Evolutionary conservation across 148 eudicot species (phyloP).

Genomic region (Silene uniflora): DNA sequence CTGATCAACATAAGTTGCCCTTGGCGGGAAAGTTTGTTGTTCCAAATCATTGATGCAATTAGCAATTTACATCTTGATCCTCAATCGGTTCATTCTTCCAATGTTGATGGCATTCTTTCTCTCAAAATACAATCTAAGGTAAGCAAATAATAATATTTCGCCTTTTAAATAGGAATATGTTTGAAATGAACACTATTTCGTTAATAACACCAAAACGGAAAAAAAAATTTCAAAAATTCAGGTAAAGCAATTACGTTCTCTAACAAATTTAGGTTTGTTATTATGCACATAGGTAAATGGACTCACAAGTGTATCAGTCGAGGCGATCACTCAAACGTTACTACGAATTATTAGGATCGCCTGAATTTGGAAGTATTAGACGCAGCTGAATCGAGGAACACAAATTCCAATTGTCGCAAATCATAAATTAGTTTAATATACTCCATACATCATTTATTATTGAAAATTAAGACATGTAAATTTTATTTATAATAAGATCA

Average conservation of each 20-base stretch:
- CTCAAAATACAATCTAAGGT: conserved; percentile 59
- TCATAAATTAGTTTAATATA: too few relatives aligned
- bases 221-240: too few relatives aligned
- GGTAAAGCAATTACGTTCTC: too few relatives aligned
- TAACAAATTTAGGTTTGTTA: not conserved
- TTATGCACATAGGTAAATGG: conserved; percentile 44
- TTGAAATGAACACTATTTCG: too few relatives aligned
- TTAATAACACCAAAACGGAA: too few relatives aligned
- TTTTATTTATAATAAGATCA: too few relatives aligned
- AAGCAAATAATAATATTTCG: not conserved
- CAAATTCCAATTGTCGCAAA: too few relatives aligned
- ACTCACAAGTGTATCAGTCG: conserved; percentile 29
- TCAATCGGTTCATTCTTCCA: conserved; percentile 59
- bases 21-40: conserved; percentile 51
- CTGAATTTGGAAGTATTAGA: too few relatives aligned
- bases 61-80: conserved; percentile 47
- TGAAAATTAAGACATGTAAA: too few relatives aligned
- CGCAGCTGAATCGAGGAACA: not conserved
- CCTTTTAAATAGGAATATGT: too few relatives aligned
- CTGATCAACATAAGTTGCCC: conserved; percentile 48
- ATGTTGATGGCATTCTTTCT: conserved; percentile 45
- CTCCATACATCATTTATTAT: too few relatives aligned
- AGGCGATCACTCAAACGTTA: conserved; percentile 47
- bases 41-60: conserved; percentile 50
- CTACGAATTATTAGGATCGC: conserved; percentile 36